Evolutionary conservation across 2,329 filamentous ascomycete genomes (phyloP), one percentile per base, ranked within the genome.

Genomic region (Penicillium sp.): DNA sequence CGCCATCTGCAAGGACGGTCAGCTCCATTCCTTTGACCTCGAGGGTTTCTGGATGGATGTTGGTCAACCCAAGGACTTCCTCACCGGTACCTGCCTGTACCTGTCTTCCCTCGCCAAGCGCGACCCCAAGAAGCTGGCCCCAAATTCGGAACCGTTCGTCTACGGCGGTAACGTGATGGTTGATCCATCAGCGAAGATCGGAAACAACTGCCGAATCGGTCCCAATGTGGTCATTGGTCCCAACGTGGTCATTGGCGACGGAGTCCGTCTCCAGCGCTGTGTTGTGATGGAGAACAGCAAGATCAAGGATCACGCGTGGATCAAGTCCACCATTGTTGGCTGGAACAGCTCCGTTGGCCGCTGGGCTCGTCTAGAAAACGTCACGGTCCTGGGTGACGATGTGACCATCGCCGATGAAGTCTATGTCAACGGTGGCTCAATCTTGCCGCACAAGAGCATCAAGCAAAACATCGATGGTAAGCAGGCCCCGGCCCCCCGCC

Each of bases 11-110:
- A 83, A 80, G 63, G 91, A 96, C 63, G 89, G 89, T 57, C 82
- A 91, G 72, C 77, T 97, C 54, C 91, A 97, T 79, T 95, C 89
- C 1, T 96, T 95, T 68, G 91, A 97, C 68, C 82, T 97, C 28
- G 90, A 96, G 59, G 90, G 91, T 61, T 97, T 94, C 82, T 97
- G 91, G 91, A 97, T 97, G 91, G 91, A 97, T 62, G 89, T 98
- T 56, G 91, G 91, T 63, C 91, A 98, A 75, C 91, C 91, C 61
- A 98, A 97, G 78, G 91, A 98, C 69, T 98, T 97, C 81, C 78
- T 98, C 47, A 89, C 86, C 24, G 91, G 91, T 54, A 97, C 93
- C 53, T 97, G 91, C 75, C 80, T 98, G 54, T 97, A 96, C 76
- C 87, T 98, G 45, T 90, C 88, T 40, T 95, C 89, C 3, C 81